A percentile compares a stretch with the other conserved stretches of the same genome.
Evolutionary conservation across 2,329 filamentous ascomycete species (phyloP).

Genomic region (Cladophialophora carrionii): DNA sequence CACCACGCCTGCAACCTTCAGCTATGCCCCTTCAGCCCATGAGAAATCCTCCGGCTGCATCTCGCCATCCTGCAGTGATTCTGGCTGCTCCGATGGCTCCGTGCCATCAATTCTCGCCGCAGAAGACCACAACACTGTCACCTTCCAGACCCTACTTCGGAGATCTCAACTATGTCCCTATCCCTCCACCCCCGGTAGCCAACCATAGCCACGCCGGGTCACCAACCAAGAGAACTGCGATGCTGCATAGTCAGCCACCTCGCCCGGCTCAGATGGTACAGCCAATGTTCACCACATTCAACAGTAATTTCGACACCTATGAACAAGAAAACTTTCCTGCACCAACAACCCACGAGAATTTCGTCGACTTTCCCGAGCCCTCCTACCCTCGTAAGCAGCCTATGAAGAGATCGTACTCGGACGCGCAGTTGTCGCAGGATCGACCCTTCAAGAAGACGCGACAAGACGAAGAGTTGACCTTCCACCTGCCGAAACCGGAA

Average conservation of each 20-base stretch:
- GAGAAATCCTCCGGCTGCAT: conserved; percentile 41
- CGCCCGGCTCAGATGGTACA: conserved; percentile 47
- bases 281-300: conserved; percentile 57
- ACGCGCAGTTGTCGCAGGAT: conserved; percentile 74
- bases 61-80: conserved; percentile 63
- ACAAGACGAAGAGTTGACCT: conserved; percentile 54
- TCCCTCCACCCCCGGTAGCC: conserved; percentile 50
- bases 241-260: conserved; percentile 43
- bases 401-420: conserved; percentile 67
- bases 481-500: conserved; percentile 68
- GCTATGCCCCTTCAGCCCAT: conserved; percentile 51
- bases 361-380: conserved; percentile 53
- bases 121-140: conserved; percentile 71
- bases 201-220: conserved; percentile 54
- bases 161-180: conserved; percentile 66
- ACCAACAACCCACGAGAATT: conserved; percentile 48
- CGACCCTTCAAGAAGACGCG: conserved; percentile 70
- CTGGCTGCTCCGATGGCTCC: conserved; percentile 63
- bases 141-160: conserved; percentile 60
- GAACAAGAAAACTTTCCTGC: conserved; percentile 57
- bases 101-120: conserved; percentile 50
- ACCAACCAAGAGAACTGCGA: conserved; percentile 49
- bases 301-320: conserved; percentile 44
- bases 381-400: conserved; percentile 50
- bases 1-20: conserved; percentile 56